Evolutionary conservation across 108 stramenopile genomes (phyloP), one percentile per base, ranked within the genome.

Genomic region (Nitzschia putrida): DNA sequence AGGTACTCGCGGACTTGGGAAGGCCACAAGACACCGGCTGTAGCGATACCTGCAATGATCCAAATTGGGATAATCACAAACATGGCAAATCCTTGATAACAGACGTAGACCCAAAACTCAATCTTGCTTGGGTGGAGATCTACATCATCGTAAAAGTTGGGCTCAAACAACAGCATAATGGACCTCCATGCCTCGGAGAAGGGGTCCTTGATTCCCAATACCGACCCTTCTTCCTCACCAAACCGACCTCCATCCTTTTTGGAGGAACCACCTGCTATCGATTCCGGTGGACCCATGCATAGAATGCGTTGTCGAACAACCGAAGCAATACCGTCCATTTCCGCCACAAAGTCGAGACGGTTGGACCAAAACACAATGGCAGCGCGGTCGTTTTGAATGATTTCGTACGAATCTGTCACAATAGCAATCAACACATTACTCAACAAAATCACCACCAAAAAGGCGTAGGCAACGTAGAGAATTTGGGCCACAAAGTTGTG

Each of bases 331-430:
- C 78, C 76, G 47, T 87, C 86, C 83, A 86, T 90, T 64, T 93
- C 92, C n/a, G 88, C 81, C 16, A 88, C 79, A 75, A 90, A 93
- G 40, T 85, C 84, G 58, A 93, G 69, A 56, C 92, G 82, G 72
- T 93, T 93, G 8, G 83, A 78, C 89, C 89, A 93, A 65, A 93
- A 93, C 10, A 93, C 92, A 72, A 90, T 93, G 0, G 86, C 88
- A 25, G 92, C 92, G 41, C 92, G 82, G 61, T 93, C 89, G 68
- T 93, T 90, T 22, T 87, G 86, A 65, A 93, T 85, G 18, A 93
- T 78, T 70, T 83, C 86, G 76, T 93, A 90, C 38, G 78, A 82
- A 69, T 93, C 92, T 41, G 89, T 88, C 53, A 93, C 88, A 73
- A 93, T 93, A 47, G 92, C 92, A 70, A 93, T 90, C 34, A 93